A percentile compares a stretch with the other conserved stretches of the same genome.
phyloP scores from a whole-genome alignment of 2,329 filamentous ascomycete species.

The Colletotrichum theobromicola region DNA sequence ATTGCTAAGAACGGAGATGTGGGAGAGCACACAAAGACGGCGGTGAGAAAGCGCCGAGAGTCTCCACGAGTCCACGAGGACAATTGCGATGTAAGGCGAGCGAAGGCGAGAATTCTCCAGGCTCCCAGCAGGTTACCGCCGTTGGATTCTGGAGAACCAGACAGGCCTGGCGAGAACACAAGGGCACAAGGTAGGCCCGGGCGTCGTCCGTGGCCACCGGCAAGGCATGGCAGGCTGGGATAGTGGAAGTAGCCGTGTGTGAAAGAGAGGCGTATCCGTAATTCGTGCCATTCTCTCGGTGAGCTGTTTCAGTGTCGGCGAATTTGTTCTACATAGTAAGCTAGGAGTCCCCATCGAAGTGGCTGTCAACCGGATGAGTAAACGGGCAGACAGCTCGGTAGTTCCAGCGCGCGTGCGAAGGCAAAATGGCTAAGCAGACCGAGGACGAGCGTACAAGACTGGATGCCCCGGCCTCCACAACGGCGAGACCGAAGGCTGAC shows the following conservation, averaged over 20 bases:
- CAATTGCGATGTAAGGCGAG: conserved; percentile 6
- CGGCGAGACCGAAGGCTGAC: conserved; percentile 17
- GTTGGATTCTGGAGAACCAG: neutral
- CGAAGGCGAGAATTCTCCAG: neutral
- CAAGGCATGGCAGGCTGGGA: conserved; percentile 10
- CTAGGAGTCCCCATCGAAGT: neutral
- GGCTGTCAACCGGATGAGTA: neutral
- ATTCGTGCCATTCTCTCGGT: conserved; percentile 10
- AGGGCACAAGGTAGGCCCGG: conserved; percentile 11
- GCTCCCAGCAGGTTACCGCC: neutral
- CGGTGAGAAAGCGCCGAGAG: conserved; percentile 20
- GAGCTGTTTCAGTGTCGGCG: conserved; percentile 9
- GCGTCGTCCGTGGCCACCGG: conserved; percentile 1
- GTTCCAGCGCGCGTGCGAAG: neutral
- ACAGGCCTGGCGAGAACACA: neutral
- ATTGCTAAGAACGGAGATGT: neutral
- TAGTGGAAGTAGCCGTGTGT: conserved; percentile 11
- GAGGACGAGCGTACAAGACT: neutral
- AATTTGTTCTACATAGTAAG: conserved; percentile 1
- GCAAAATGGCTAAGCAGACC: conserved; percentile 12
- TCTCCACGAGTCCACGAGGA: conserved; percentile 20
- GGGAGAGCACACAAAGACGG: conserved; percentile 12
- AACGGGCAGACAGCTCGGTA: neutral
- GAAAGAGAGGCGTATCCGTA: neutral
- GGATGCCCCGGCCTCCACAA: conserved; percentile 1